A percentile compares a stretch with the other conserved stretches of the same genome.
Evolutionary conservation across 75 land plant species (phyloP).

Genomic region (Sequoia sempervirens): DNA sequence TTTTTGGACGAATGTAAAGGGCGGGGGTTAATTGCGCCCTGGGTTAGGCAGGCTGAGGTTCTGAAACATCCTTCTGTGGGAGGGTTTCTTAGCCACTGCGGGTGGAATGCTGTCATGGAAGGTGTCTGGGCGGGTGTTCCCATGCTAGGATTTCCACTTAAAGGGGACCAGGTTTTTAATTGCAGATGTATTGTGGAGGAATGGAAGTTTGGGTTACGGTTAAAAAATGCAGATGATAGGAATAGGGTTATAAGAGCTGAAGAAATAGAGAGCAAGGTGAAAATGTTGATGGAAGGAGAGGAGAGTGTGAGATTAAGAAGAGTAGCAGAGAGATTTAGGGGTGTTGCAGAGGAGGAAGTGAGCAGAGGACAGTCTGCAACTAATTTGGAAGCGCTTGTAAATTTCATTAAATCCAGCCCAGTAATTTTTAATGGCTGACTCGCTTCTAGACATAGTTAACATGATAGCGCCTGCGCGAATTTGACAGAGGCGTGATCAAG

Average conservation of each 20-base stretch:
- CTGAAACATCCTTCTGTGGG: constrained; percentile 12
- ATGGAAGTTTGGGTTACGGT: constrained; percentile 5
- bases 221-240: neutral
- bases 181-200: neutral
- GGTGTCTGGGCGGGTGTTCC: constrained; percentile 14
- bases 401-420: too few species aligned
- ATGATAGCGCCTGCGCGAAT: too few species aligned
- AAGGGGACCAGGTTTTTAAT: constrained; percentile 10
- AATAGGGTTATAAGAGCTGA: constrained; percentile 1
- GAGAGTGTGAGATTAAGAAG: constrained; percentile 1
- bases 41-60: constrained; percentile 12
- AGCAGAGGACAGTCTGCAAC: neutral
- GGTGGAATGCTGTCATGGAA: constrained; percentile 18
- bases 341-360: neutral
- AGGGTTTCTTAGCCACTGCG: constrained; percentile 7
- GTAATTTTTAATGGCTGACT: too few species aligned
- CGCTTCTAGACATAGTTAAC: too few species aligned
- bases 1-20: neutral
- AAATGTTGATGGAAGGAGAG: constrained; percentile 16
- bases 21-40: constrained; percentile 5
- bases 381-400: neutral
- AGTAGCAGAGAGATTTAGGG: neutral
- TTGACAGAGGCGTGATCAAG: too few species aligned
- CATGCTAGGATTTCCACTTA: constrained; percentile 16
- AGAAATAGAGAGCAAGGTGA: constrained; percentile 17